A percentile compares a stretch with the other conserved stretches of the same genome.
Conservation (phyloP, 2,329 filamentous ascomycete species). For the Cytospora piceicola region DNA sequence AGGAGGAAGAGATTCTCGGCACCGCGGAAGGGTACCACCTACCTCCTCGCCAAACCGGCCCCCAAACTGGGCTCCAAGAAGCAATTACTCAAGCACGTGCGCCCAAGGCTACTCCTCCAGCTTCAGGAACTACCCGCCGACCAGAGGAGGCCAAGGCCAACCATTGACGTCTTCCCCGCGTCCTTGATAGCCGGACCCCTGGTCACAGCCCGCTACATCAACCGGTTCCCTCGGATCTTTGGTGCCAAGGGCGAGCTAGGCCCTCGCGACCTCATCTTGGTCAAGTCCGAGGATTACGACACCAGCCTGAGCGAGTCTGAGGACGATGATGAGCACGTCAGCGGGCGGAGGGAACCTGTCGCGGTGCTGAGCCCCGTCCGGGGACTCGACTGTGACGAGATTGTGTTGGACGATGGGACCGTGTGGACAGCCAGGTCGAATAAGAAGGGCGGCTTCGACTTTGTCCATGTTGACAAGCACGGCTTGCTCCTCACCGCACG, state of each 20-base stretch:
- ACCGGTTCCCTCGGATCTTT: constrained; percentile 67
- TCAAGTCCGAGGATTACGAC: constrained; percentile 71
- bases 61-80: constrained; percentile 63
- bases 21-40: constrained; percentile 63
- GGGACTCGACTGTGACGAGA: constrained; percentile 59
- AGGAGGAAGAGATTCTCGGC: constrained; percentile 49
- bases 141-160: constrained; percentile 62
- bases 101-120: constrained; percentile 72
- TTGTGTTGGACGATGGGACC: constrained; percentile 67
- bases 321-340: constrained; percentile 43
- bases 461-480: constrained; percentile 61
- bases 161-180: constrained; percentile 74
- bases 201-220: constrained; percentile 62
- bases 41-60: constrained; percentile 69
- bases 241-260: constrained; percentile 66
- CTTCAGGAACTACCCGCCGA: constrained; percentile 67
- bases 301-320: constrained; percentile 45
- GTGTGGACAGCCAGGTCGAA: constrained; percentile 60
- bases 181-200: constrained; percentile 59
- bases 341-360: constrained; percentile 54
- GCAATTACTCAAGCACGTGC: constrained; percentile 67
- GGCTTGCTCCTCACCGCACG: constrained; percentile 65
- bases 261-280: constrained; percentile 71
- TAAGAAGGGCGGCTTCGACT: constrained; percentile 66
- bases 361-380: constrained; percentile 69